phyloP scores from a whole-genome alignment of 768 basidiomycete species.

The Leucocoprinus leucothites region DNA sequence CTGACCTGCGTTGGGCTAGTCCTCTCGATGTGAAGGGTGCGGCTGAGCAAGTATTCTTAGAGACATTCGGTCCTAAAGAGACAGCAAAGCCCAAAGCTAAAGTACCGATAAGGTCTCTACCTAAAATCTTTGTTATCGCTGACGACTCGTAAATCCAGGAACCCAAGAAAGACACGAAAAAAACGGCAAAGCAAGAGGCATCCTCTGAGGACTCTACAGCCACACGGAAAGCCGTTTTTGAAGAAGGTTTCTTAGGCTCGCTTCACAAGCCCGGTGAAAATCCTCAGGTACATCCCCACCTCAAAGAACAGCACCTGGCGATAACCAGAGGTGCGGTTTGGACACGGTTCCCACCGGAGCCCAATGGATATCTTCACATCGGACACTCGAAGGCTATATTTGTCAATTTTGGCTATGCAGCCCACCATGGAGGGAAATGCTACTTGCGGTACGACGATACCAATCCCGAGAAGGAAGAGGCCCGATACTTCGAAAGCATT shows the following conservation, averaged over 20 bases:
- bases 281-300: constrained; percentile 73
- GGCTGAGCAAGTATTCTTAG: constrained; percentile 65
- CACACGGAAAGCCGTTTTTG: constrained; percentile 70
- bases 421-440: constrained; percentile 86
- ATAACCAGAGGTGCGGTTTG: constrained; percentile 80
- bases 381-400: constrained; percentile 99
- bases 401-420: constrained; percentile 98
- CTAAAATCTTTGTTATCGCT: neutral
- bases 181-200: constrained; percentile 27
- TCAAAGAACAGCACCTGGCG: constrained; percentile 79
- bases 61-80: constrained; percentile 73
- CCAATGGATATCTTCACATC: constrained; percentile 93
- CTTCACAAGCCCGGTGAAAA: constrained; percentile 95
- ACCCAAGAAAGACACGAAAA: constrained; percentile 45
- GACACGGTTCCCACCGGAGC: constrained; percentile 98
- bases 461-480: constrained; percentile 98
- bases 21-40: constrained; percentile 83
- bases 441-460: constrained; percentile 98
- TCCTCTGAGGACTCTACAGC: constrained; percentile 33
- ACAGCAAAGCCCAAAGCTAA: constrained; percentile 62
- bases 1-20: constrained; percentile 76
- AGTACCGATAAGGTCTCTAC: constrained; percentile 30
- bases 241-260: constrained; percentile 89
- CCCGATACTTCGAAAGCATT: constrained; percentile 93
- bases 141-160: constrained; percentile 30